These are phyloP conservation scores for Exophiala calicioides DNA, from an alignment of 2,329 filamentous ascomycete genomes.

Conservation along the genomic window DNA sequence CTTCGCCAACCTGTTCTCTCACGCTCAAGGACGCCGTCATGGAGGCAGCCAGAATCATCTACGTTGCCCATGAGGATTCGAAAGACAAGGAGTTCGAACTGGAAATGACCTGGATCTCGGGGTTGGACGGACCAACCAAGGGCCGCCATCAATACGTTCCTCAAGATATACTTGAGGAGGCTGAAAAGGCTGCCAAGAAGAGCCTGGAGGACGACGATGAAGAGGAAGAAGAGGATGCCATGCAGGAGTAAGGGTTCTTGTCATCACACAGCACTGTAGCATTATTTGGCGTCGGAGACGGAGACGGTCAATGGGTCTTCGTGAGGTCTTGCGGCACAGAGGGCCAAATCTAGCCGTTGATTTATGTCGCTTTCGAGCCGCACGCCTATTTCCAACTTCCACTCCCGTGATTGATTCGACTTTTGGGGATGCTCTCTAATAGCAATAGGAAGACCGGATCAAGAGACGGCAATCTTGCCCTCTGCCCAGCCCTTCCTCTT, in stretches of 20 bases:
- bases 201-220: slow-evolving; percentile 84
- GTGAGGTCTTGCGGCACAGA: slow-evolving; percentile 4
- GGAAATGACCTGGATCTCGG: slow-evolving; percentile 98
- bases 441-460: neutral
- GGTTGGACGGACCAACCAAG: slow-evolving; percentile 80
- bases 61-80: slow-evolving; percentile 96
- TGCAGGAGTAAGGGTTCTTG: slow-evolving; percentile 71
- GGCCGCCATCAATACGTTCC: slow-evolving; percentile 92
- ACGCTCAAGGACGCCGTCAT: slow-evolving; percentile 86
- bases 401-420: no score
- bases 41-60: slow-evolving; percentile 95
- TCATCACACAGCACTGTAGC: slow-evolving; percentile 22
- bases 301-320: slow-evolving; percentile 7
- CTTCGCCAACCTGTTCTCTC: slow-evolving; percentile 64
- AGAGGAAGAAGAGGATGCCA: slow-evolving; percentile 74
- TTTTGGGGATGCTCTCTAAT: neutral
- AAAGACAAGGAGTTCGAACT: slow-evolving; percentile 99
- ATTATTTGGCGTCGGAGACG: slow-evolving; percentile 26
- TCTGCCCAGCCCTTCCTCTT: slow-evolving; percentile 83
- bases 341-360: neutral
- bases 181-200: slow-evolving; percentile 88
- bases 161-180: slow-evolving; percentile 85
- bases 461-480: slow-evolving; percentile 57
- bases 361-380: neutral
- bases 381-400: no score